phyloP scores from a whole-genome alignment of 352 stramenopile genomes.

The Pythium dissotocum region DNA sequence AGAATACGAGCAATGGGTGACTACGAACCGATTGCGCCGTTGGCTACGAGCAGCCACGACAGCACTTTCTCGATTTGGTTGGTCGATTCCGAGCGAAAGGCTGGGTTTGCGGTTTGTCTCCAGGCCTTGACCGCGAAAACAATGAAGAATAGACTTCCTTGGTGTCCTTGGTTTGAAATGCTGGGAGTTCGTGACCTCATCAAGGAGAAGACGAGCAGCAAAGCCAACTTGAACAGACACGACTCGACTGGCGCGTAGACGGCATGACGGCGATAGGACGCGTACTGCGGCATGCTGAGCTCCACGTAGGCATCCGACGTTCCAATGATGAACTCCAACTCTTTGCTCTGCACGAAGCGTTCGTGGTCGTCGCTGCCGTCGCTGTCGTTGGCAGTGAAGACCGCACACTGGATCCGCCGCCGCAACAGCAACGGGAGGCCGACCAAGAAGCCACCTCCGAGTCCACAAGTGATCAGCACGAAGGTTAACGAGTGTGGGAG shows the following conservation, averaged over 20 bases:
- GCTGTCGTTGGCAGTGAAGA: slow-evolving; percentile 29
- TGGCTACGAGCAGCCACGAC: slow-evolving; percentile 45
- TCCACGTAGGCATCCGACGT: slow-evolving; percentile 62
- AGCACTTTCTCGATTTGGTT: slow-evolving; percentile 36
- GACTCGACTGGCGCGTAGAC: slow-evolving; percentile 35
- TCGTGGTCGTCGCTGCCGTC: slow-evolving; percentile 42
- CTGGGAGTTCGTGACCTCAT: slow-evolving; percentile 44
- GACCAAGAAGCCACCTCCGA: slow-evolving; percentile 51
- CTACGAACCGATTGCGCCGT: slow-evolving; percentile 48
- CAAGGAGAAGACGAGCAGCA: slow-evolving; percentile 56
- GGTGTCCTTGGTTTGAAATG: slow-evolving; percentile 43
- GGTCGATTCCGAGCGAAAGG: slow-evolving; percentile 43
- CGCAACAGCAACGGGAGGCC: slow-evolving; percentile 44
- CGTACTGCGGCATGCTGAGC: slow-evolving; percentile 53
- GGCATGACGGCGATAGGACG: slow-evolving; percentile 43
- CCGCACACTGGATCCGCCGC: slow-evolving; percentile 31
- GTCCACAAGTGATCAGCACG: slow-evolving; percentile 29
- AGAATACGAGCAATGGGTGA: background rate
- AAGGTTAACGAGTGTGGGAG: slow-evolving; percentile 34
- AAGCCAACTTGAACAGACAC: slow-evolving; percentile 47
- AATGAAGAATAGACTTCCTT: slow-evolving; percentile 50
- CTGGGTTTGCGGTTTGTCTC: slow-evolving; percentile 25
- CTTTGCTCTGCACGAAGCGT: slow-evolving; percentile 44
- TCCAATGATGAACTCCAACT: slow-evolving; percentile 55
- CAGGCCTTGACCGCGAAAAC: slow-evolving; percentile 30